Conservation (phyloP, 495 filamentous ascomycete genomes). For the Penicillium arizonense region DNA sequence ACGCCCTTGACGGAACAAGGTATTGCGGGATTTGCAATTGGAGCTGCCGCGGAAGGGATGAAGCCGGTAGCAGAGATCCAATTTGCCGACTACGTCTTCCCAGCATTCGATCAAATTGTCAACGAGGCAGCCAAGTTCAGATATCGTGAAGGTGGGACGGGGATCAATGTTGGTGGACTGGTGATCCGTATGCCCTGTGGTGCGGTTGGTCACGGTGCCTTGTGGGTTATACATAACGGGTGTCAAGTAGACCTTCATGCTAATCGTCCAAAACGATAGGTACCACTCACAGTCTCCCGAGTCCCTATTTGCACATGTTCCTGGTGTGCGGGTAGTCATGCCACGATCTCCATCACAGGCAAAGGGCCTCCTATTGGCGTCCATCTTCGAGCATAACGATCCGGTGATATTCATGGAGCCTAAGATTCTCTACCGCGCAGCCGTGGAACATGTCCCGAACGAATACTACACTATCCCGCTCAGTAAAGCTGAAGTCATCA, state of each 20-base stretch:
- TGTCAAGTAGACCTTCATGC: neutral
- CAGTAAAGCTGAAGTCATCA: conserved; percentile 84
- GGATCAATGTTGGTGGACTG: conserved; percentile 69
- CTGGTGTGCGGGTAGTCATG: conserved; percentile 85
- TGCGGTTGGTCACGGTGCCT: conserved; percentile 89
- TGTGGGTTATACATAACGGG: conserved; percentile 49
- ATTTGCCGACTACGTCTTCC: conserved; percentile 97
- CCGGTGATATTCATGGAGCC: conserved; percentile 97
- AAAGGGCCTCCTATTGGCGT: conserved; percentile 78
- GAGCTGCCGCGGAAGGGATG: conserved; percentile 87
- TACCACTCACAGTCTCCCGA: conserved; percentile 96
- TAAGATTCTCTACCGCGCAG: conserved; percentile 91
- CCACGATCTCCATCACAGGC: conserved; percentile 89
- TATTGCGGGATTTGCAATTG: conserved; percentile 91
- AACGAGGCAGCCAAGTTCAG: conserved; percentile 95
- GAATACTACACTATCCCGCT: conserved; percentile 81
- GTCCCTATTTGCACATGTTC: conserved; percentile 86
- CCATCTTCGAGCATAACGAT: conserved; percentile 80
- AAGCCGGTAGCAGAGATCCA: conserved; percentile 94
- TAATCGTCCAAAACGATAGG: conserved; percentile 32
- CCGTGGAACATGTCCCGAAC: conserved; percentile 90
- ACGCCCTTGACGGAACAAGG: conserved; percentile 94
- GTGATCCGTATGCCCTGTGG: conserved; percentile 94
- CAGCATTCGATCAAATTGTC: conserved; percentile 95
- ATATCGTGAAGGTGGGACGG: conserved; percentile 77